These are phyloP conservation scores for Solanum etuberosum DNA, from an alignment of 257 asterid genomes.

Conservation along the genomic window DNA sequence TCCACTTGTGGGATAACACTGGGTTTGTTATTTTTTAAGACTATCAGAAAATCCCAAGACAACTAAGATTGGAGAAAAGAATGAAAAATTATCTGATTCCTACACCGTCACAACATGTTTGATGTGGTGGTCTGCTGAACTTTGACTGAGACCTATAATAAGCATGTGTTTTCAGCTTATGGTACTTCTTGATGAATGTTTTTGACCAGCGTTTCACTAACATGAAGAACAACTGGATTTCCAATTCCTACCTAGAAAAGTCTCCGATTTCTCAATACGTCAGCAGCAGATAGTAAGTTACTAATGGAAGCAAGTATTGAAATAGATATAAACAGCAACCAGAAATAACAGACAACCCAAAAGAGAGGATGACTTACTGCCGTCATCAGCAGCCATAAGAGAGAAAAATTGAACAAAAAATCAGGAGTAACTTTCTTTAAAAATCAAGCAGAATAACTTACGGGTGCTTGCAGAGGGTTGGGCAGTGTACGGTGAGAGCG, in stretches of 20 bases:
- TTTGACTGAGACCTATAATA: neutral
- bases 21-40: neutral
- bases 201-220: neutral
- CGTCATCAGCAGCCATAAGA: neutral
- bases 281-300: neutral
- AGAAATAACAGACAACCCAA: neutral
- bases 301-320: neutral
- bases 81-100: neutral
- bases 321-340: neutral
- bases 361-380: neutral
- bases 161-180: neutral
- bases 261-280: neutral
- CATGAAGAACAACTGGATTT: neutral
- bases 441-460: slow-evolving; percentile 19
- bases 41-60: neutral
- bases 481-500: slow-evolving; percentile 92
- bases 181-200: neutral
- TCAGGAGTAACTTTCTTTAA: neutral
- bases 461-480: slow-evolving; percentile 97
- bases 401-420: neutral
- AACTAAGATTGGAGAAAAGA: neutral
- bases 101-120: neutral
- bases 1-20: neutral
- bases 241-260: neutral
- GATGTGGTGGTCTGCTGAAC: neutral